Conservation (phyloP, 108 stramenopile genomes). For the Ochromonas danica region DNA sequence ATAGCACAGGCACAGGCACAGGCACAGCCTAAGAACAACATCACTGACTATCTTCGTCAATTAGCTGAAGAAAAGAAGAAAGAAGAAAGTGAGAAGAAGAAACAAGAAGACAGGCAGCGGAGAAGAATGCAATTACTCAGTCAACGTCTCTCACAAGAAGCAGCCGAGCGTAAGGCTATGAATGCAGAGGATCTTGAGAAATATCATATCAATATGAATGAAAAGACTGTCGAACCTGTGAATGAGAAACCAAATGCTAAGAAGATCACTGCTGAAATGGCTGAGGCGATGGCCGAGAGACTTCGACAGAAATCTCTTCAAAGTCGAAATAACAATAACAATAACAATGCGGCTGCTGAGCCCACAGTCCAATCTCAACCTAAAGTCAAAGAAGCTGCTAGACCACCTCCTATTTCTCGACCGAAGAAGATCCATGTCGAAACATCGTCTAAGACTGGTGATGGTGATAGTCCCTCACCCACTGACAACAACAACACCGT, state of each 20-base stretch:
- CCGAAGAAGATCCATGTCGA: slow-evolving; percentile 6
- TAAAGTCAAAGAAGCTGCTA: background rate
- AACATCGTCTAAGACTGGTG: background rate
- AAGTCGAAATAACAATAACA: background rate
- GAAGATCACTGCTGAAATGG: slow-evolving; percentile 30
- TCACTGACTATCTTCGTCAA: background rate
- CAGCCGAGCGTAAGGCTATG: slow-evolving; percentile 21
- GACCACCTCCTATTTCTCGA: background rate
- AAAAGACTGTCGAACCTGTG: background rate
- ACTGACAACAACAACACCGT: no score
- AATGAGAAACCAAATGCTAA: slow-evolving; percentile 14
- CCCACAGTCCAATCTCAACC: background rate
- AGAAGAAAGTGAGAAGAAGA: slow-evolving; percentile 19
- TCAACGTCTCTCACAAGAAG: slow-evolving; percentile 8
- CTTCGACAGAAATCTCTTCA: no score
- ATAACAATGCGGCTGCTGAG: background rate
- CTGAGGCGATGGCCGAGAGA: slow-evolving; percentile 8
- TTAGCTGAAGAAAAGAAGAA: slow-evolving; percentile 28
- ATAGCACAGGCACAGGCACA: background rate
- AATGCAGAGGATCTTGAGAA: background rate
- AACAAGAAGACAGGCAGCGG: slow-evolving; percentile 1
- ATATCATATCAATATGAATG: slow-evolving; percentile 2
- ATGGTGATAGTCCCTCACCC: background rate
- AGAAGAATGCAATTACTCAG: background rate
- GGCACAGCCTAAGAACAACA: background rate